These are phyloP conservation scores for Salvia splendens DNA, from an alignment of 257 asterid genomes.

Conservation along the genomic window DNA sequence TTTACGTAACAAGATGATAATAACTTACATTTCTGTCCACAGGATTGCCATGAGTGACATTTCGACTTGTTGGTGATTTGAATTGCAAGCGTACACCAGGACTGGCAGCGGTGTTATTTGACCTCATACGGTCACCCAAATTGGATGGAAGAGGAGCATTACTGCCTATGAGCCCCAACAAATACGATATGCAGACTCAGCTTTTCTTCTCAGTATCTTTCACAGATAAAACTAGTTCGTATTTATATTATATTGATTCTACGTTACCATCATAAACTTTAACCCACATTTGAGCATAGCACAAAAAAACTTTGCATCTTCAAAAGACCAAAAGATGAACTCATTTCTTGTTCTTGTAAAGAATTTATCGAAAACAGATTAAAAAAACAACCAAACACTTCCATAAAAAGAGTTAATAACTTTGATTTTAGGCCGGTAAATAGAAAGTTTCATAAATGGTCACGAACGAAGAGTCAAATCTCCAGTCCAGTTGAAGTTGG, in stretches of 20 bases:
- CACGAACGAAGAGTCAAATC: background rate
- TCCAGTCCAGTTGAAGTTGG: background rate
- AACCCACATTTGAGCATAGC: slow-evolving; percentile 1
- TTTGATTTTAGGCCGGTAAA: slow-evolving; percentile 11
- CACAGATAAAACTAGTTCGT: background rate
- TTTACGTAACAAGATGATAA: background rate
- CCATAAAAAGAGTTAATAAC: slow-evolving; percentile 6
- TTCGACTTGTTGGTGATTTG: slow-evolving; percentile 66
- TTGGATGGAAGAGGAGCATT: slow-evolving; percentile 56
- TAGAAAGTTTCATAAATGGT: slow-evolving; percentile 1
- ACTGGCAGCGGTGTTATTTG: slow-evolving; percentile 52
- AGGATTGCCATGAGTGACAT: slow-evolving; percentile 52
- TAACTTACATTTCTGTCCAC: slow-evolving; percentile 69
- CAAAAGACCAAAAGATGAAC: slow-evolving; percentile 1
- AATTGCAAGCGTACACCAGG: slow-evolving; percentile 75
- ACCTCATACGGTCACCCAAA: slow-evolving; percentile 59
- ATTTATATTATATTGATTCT: slow-evolving; percentile 17
- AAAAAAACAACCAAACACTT: background rate
- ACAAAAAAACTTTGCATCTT: slow-evolving; percentile 7
- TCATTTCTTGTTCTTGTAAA: background rate
- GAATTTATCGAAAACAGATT: too few relatives aligned
- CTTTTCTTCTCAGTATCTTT: slow-evolving; percentile 15
- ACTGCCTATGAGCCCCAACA: slow-evolving; percentile 46
- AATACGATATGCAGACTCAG: slow-evolving; percentile 30
- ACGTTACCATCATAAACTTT: slow-evolving; percentile 23